Conservation (phyloP, 1,139 yeast genomes). For the Nematodospora anomalae region DNA sequence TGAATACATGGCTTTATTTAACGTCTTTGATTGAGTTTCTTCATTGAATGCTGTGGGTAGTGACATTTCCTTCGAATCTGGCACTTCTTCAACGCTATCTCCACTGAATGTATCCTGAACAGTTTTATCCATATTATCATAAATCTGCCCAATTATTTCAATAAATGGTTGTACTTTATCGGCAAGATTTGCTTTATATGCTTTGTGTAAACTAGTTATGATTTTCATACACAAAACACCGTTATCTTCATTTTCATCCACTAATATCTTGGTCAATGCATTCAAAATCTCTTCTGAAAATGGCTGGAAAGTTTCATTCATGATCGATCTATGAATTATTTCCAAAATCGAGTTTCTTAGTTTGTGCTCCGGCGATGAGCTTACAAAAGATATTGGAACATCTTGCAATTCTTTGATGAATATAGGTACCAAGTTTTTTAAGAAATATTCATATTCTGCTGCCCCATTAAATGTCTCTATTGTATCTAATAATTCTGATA, state of each 20-base stretch:
- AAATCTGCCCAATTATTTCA: constrained; percentile 71
- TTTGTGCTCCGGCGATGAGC: constrained; percentile 67
- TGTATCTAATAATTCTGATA: constrained; percentile 82
- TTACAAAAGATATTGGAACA: constrained; percentile 71
- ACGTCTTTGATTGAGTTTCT: constrained; percentile 39
- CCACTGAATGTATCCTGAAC: constrained; percentile 60
- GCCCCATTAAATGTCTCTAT: constrained; percentile 81
- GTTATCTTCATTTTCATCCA: constrained; percentile 88
- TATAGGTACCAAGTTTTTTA: constrained; percentile 61
- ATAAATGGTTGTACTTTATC: constrained; percentile 82
- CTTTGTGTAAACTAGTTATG: constrained; percentile 83
- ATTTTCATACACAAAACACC: constrained; percentile 91
- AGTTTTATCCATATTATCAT: constrained; percentile 76
- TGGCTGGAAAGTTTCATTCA: constrained; percentile 80
- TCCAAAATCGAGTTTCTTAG: constrained; percentile 76
- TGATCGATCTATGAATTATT: constrained; percentile 75
- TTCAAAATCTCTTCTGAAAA: constrained; percentile 64
- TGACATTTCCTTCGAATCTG: constrained; percentile 39
- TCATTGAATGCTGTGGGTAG: constrained; percentile 29
- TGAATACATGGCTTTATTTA: constrained; percentile 66
- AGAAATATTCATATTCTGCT: constrained; percentile 72
- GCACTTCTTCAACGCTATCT: constrained; percentile 20
- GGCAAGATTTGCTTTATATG: constrained; percentile 67
- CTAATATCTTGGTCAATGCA: constrained; percentile 59
- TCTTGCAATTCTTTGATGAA: constrained; percentile 59